Evolutionary conservation across 805 yeast genomes (phyloP), one percentile per base, ranked within the genome.

Genomic region (Isabelozyma rhagii): DNA sequence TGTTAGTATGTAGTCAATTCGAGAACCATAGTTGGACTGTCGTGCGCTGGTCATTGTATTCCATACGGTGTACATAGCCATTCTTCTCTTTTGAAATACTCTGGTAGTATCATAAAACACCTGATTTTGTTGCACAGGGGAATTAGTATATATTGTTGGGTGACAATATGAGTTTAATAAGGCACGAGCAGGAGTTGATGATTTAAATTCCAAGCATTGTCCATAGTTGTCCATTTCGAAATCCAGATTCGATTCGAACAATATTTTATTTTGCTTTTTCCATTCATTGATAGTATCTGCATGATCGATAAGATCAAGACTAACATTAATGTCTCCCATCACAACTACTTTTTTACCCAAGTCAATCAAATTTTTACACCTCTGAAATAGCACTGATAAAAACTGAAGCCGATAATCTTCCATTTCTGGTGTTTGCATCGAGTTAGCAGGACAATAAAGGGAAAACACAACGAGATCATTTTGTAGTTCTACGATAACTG

Each of bases 361-460:
- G 1, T 57, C 55, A n/a, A 72, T 65, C 48, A 93, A 71, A 38
- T 76, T 77, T 34, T 79, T 67, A 14, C 88, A 78, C 43, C 99
- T 77, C 47, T 77, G 67, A 47, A 90, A 80, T 44, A 93, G 62
- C 1, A 80, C 67, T 18, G 72, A 70, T 47, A 89, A 69, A 57
- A 89, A 93, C 13, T 71, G 66, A 39, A 81, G 55, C 46, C 96
- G 67, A 55, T 74, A 84, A 10, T 58, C 60, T 55, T 84, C 87
- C 2, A 84, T 96, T 28, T 82, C 85, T 25, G 80, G 86, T 0
- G 90, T 81, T 0, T 78, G 80, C 65, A 75, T 74, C 0, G 97
- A 89, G 62, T 90, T 89, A 1, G 98, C 98, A 0, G 98, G 98
- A 62, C 97, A 93, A 61, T 93, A 93, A 4, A 85, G 76, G 0